Base-by-base conservation (phyloP, 2,329 filamentous ascomycete species). In the Phialophora expanda region DNA sequence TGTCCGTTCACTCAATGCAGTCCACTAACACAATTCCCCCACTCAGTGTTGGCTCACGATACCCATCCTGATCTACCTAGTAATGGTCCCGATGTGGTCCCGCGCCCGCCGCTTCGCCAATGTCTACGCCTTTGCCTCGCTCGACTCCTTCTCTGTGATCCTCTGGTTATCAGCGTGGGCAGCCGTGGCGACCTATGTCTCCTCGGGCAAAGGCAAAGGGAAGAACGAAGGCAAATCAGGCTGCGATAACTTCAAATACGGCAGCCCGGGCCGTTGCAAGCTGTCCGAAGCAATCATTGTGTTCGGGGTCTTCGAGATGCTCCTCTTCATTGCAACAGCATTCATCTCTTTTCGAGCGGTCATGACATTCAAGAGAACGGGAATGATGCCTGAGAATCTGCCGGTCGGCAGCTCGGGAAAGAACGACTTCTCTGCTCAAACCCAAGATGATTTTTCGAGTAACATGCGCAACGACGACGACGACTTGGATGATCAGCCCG, bases 141-240 rank as follows among this genome's bases (percentile, higher is more conserved):
- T 88, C 64, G 86, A 89, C 71, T 75, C 80, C 14, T 71, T 87
- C 26, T 86, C 82, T 72, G 75, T 81, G 4, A 73, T 88, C 9
- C 74, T 88, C 46, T 89, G 86, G 86, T 85, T 88, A 72, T 80
- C 81, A 4, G 86, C 86, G 4, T 86, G 86, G 78, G 78, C 85
- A 14, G 79, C 82, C 46, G 79, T 87, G 4, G 84, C 84, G 14
- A 79, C 81, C 14, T 89, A 86, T 76, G 85, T 87, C 30, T 77
- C 80, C 4, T 71, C 80, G n/a, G 85, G 85, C 7, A 84, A 86
- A 68, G 78, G 76, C 6, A 77, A 83, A 71, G 85, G 58, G 14
- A 26, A 61, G 3, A 56, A 84, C 48, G 78, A 79, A 44, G 69
- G 75, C 9, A 76, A 77, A n/a, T 72, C 77, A 22, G 83, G 83